These are phyloP conservation scores for Straminergon stramineum DNA, from an alignment of 225 moss, liverwort and hornwort species.

Conservation along the genomic window DNA sequence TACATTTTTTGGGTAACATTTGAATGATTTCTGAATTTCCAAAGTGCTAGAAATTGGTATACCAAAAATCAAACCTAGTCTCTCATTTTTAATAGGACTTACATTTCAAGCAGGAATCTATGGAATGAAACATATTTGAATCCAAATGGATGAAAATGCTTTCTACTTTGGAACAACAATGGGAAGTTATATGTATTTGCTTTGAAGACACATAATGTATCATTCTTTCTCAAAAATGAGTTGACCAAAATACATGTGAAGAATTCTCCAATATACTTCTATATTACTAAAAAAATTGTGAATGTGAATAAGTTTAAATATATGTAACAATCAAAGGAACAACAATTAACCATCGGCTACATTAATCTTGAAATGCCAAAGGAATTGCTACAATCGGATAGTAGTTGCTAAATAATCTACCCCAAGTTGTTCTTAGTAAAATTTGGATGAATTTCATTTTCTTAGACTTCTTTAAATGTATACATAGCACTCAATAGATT, in stretches of 20 bases:
- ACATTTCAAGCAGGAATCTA: neutral
- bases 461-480: neutral
- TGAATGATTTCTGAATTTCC: neutral
- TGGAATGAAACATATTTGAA: neutral
- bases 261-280: neutral
- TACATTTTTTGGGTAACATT: neutral
- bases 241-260: neutral
- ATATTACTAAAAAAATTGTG: fast-evolving
- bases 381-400: neutral
- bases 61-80: neutral
- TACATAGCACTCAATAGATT: neutral
- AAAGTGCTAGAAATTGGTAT: neutral
- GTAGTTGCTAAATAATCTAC: neutral
- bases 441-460: too few species aligned
- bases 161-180: neutral
- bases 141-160: neutral
- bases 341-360: neutral
- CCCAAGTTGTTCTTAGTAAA: neutral
- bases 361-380: neutral
- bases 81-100: neutral
- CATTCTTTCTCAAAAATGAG: neutral
- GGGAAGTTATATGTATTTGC: neutral
- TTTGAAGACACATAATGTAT: neutral
- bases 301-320: fast-evolving
- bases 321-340: neutral